Base-by-base conservation (phyloP, 495 filamentous ascomycete genomes). In the Daldinia grandis region DNA sequence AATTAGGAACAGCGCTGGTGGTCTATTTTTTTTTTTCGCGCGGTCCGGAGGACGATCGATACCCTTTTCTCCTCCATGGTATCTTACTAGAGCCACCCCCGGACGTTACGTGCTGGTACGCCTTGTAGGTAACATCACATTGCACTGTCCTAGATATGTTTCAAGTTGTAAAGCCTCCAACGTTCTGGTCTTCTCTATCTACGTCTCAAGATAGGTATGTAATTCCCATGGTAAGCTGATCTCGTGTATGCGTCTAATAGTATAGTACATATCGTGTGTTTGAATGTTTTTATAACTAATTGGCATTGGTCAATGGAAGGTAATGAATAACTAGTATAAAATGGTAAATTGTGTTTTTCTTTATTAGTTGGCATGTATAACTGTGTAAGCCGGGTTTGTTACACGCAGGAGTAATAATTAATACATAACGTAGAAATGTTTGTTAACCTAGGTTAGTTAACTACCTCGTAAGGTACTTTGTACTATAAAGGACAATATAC, bases 31-130 rank as follows among this genome's bases (percentile, higher is more conserved):
- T 21, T 47, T 33, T 12, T 33, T 21, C 21, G 42, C 42, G 42
- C 42, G 19, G 42, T 47, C 42, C 42, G 42, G 44, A 65, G 17
- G 65, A 25, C 57, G 65, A 73, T 73, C 70, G 14, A 62, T 73
- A 62, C 70, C 62, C 56, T 65, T 65, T 66, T 68, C 59, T 35
- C 24, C 40, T 33, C 47, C 14, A 50, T 60, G 40, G 50, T 33
- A 58, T 49, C 47, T 55, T 53, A 17, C 62, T 73, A 33, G 27
- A 54, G 37, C 38, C 47, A 72, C 69, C 38, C 64, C 64, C 28
- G 14, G 19, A 64, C 59, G 30, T 38, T 35, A 27, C 58, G 35
- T 62, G 49, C 44, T 44, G 27, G 28, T 51, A 71, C 69, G 47
- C 69, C 63, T 37, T 51, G 64, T 68, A 53, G 38, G 31, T 64